Evolutionary conservation across 2,329 filamentous ascomycete species (phyloP).

Genomic region (Westerdykella sp.): DNA sequence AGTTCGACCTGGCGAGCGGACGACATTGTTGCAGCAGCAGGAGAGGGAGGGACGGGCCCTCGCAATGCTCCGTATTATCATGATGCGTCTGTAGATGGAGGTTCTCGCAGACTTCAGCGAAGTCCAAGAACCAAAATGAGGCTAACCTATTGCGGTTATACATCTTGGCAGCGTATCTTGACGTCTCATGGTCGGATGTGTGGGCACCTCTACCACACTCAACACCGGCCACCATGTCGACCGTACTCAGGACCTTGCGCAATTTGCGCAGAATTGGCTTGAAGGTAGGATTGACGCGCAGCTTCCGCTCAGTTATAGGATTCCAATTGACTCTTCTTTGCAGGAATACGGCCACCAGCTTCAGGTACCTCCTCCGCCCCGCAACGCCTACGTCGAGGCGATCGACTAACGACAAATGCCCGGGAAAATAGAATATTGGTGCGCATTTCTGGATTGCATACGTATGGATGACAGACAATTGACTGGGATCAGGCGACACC

Average conservation of each 20-base stretch:
- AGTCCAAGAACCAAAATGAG: neutral
- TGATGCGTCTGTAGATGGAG: slow-evolving; percentile 8
- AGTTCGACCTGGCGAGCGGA: slow-evolving; percentile 12
- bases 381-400: slow-evolving; percentile 14
- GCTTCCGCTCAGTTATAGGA: slow-evolving; percentile 5
- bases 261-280: slow-evolving; percentile 84
- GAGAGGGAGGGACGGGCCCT: slow-evolving; percentile 21
- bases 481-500: slow-evolving; percentile 68
- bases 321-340: slow-evolving; percentile 28
- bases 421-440: slow-evolving; percentile 35
- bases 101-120: slow-evolving; percentile 23
- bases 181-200: slow-evolving; percentile 11
- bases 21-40: slow-evolving; percentile 10
- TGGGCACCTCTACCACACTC: slow-evolving; percentile 14
- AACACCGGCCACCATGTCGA: slow-evolving; percentile 68
- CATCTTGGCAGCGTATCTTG: slow-evolving; percentile 2
- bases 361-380: slow-evolving; percentile 60
- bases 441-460: slow-evolving; percentile 8
- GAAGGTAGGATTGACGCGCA: slow-evolving; percentile 55
- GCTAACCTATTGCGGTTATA: slow-evolving; percentile 2
- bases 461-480: slow-evolving; percentile 10
- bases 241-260: slow-evolving; percentile 73
- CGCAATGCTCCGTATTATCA: slow-evolving; percentile 31
- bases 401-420: slow-evolving; percentile 20
- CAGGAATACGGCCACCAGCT: slow-evolving; percentile 90